A percentile compares a stretch with the other conserved stretches of the same genome.
Conservation (phyloP, 257 asterid genomes). For the Echium plantagineum region DNA sequence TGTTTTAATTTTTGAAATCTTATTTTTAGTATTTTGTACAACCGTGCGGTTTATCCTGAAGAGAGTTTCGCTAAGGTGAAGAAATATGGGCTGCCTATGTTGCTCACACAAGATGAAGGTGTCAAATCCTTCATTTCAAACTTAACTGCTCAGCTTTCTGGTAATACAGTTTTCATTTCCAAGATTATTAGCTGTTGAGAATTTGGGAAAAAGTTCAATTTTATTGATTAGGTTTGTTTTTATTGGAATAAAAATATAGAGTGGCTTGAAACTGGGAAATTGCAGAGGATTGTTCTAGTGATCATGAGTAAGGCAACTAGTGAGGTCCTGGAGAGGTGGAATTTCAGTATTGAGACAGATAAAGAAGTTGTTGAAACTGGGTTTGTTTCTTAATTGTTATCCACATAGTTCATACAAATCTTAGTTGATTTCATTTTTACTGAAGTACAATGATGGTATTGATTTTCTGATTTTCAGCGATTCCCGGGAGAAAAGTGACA, state of each 20-base stretch:
- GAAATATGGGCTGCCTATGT: conserved; percentile 86
- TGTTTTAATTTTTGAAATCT: background rate
- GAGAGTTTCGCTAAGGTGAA: conserved; percentile 83
- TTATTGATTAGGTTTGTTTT: background rate
- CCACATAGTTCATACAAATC: background rate
- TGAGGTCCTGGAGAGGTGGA: conserved; percentile 97
- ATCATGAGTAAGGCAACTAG: conserved; percentile 81
- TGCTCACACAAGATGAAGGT: conserved; percentile 90
- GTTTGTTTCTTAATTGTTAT: conserved; percentile 21
- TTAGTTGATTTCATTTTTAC: background rate
- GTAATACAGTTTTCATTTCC: conserved; percentile 18
- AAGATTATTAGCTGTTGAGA: background rate
- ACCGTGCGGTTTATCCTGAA: conserved; percentile 84
- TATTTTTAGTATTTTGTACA: conserved; percentile 43
- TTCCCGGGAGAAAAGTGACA: conserved; percentile 84
- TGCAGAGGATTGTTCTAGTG: conserved; percentile 83
- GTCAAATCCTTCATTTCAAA: conserved; percentile 85
- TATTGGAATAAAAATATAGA: conserved; percentile 24
- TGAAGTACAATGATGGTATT: background rate
- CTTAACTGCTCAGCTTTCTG: conserved; percentile 78
- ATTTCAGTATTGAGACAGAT: conserved; percentile 79
- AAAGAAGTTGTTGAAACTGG: conserved; percentile 80
- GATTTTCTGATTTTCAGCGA: conserved; percentile 29
- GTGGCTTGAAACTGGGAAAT: conserved; percentile 91
- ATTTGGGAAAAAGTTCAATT: background rate